Evolutionary conservation across 805 yeast genomes (phyloP).

Genomic region (Yamadazyma phyllophila): DNA sequence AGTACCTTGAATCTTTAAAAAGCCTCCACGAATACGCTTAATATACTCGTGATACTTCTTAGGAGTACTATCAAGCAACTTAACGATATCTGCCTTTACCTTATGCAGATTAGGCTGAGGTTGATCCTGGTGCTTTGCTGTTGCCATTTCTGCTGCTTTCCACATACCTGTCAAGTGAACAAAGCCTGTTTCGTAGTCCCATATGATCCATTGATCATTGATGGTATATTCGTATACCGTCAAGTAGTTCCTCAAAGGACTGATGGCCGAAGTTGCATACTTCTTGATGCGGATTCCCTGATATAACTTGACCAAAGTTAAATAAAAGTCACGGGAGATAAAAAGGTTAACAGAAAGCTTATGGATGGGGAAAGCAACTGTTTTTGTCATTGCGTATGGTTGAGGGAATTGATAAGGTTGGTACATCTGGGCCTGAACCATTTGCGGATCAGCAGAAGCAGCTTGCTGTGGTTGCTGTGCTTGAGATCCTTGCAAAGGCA

Average conservation of each 20-base stretch:
- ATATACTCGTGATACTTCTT: slow-evolving; percentile 56
- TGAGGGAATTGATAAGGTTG: slow-evolving; percentile 3
- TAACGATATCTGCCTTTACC: slow-evolving; percentile 74
- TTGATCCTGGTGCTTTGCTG: slow-evolving; percentile 8
- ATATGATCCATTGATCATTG: slow-evolving; percentile 71
- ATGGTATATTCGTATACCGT: slow-evolving; percentile 72
- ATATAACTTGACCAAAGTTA: slow-evolving; percentile 14
- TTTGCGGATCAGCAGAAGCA: not conserved
- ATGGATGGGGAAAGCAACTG: slow-evolving; percentile 12
- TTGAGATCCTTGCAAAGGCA: not conserved
- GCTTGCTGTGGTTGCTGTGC: not conserved
- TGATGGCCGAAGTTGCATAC: slow-evolving; percentile 68
- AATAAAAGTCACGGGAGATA: slow-evolving; percentile 9
- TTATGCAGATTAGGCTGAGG: slow-evolving; percentile 11
- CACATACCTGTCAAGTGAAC: slow-evolving; percentile 88
- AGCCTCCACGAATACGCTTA: slow-evolving; percentile 85
- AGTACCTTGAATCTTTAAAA: slow-evolving; percentile 88
- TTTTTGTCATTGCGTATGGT: slow-evolving; percentile 1
- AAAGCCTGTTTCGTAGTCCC: slow-evolving; percentile 84
- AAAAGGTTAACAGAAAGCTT: slow-evolving; percentile 6
- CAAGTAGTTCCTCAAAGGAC: slow-evolving; percentile 58
- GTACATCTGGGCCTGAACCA: slow-evolving; percentile 1
- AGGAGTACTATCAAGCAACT: slow-evolving; percentile 64
- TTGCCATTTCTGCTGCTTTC: slow-evolving; percentile 49
- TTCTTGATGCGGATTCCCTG: slow-evolving; percentile 37